Conservation (phyloP, 352 stramenopile species). For the Globisporangium echinulatum region DNA sequence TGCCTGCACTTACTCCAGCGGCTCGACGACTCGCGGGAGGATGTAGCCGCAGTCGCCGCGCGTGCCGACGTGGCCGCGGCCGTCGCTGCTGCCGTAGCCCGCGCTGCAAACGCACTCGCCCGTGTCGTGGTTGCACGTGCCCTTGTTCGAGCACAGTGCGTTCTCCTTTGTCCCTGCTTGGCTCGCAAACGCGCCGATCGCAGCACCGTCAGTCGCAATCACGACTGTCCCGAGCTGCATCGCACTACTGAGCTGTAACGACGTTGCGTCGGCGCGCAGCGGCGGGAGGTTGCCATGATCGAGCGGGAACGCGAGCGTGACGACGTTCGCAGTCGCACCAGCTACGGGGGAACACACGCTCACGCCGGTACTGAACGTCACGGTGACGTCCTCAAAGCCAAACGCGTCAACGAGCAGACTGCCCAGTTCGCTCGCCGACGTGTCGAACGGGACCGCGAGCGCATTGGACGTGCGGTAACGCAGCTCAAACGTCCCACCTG, state of each 20-base stretch:
- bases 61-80: constrained; percentile 42
- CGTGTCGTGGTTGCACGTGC: constrained; percentile 65
- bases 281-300: constrained; percentile 43
- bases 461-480: constrained; percentile 46
- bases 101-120: constrained; percentile 42
- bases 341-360: constrained; percentile 26
- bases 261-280: constrained; percentile 32
- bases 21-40: background rate
- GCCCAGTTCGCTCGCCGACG: constrained; percentile 29
- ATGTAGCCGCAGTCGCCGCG: constrained; percentile 59
- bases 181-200: constrained; percentile 29
- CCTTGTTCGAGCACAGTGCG: constrained; percentile 81
- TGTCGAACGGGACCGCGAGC: constrained; percentile 53
- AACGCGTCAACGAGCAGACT: constrained; percentile 40
- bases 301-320: constrained; percentile 48
- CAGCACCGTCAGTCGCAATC: constrained; percentile 32
- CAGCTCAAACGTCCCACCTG: constrained; percentile 52
- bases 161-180: constrained; percentile 87
- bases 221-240: constrained; percentile 14
- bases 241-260: constrained; percentile 14
- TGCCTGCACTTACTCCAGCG: background rate
- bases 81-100: constrained; percentile 58
- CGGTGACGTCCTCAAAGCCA: constrained; percentile 39
- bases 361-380: constrained; percentile 34
- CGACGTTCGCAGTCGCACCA: constrained; percentile 28